A percentile compares a stretch with the other conserved stretches of the same genome.
phyloP scores from a whole-genome alignment of 345 rosid species.

The Iberis pinnata region DNA sequence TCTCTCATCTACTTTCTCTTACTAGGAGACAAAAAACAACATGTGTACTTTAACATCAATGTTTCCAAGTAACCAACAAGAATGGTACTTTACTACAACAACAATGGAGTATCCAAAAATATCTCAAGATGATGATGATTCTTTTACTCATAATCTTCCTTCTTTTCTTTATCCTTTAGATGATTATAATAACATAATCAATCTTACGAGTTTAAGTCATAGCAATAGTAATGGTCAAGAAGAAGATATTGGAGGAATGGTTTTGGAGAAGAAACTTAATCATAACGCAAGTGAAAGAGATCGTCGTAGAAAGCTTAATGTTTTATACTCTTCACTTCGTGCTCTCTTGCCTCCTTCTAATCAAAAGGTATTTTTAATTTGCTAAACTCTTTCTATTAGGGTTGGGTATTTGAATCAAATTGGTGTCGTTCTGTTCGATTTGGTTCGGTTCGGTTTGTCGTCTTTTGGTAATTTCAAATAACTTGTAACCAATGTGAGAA shows the following conservation, averaged over 20 bases:
- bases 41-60: constrained; percentile 28
- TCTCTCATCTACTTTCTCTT: constrained; percentile 4
- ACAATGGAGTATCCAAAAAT: constrained; percentile 26
- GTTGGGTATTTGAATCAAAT: too few species aligned
- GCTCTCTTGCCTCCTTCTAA: constrained; percentile 45
- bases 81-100: constrained; percentile 19
- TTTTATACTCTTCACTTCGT: constrained; percentile 52
- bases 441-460: too few species aligned
- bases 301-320: constrained; percentile 55
- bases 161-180: constrained; percentile 17
- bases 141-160: constrained; percentile 20
- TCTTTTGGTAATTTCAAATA: too few species aligned
- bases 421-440: too few species aligned
- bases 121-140: constrained; percentile 13
- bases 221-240: constrained; percentile 7
- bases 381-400: background rate
- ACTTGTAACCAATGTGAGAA: too few species aligned
- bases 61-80: constrained; percentile 19
- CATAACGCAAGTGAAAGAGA: constrained; percentile 70
- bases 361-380: constrained; percentile 36
- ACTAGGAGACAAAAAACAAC: constrained; percentile 1
- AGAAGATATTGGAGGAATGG: constrained; percentile 15
- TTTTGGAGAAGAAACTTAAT: constrained; percentile 46
- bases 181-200: constrained; percentile 12
- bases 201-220: constrained; percentile 2